phyloP scores from a whole-genome alignment of 176 grass and related monocot species.

The Leersia perrieri region DNA sequence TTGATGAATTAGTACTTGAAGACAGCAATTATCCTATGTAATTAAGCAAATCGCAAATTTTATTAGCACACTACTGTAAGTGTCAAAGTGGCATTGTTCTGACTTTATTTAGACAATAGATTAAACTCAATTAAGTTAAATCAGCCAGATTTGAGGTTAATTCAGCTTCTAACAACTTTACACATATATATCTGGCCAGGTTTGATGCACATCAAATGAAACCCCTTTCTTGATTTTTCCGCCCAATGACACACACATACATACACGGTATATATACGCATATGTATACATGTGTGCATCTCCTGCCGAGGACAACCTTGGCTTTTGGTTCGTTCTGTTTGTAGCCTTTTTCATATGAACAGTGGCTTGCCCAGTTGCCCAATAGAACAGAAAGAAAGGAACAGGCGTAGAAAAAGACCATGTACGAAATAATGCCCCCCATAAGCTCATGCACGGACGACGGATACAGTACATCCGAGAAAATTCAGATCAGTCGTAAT shows the following conservation, averaged over 20 bases:
- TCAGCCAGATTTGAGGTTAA: too few relatives aligned
- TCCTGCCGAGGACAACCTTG: not conserved
- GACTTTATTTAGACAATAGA: too few relatives aligned
- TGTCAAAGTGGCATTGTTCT: not conserved
- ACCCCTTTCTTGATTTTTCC: not conserved
- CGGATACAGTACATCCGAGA: not conserved
- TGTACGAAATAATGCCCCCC: not conserved
- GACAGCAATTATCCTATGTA: not conserved
- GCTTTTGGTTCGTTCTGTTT: not conserved
- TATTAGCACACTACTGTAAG: not conserved
- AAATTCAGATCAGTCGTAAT: slow-evolving; percentile 13
- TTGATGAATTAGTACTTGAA: not conserved
- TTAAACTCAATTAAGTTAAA: not conserved
- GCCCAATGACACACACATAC: not conserved
- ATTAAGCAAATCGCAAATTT: not conserved
- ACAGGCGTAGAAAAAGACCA: not conserved
- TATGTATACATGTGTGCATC: slow-evolving; percentile 4
- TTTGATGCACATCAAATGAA: slow-evolving; percentile 39
- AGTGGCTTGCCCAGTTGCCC: not conserved
- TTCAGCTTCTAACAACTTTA: not conserved
- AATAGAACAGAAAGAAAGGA: slow-evolving; percentile 30
- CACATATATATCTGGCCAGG: not conserved
- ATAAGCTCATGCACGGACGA: slow-evolving; percentile 41
- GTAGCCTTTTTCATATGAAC: slow-evolving; percentile 6
- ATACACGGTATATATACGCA: not conserved